A percentile compares a stretch with the other conserved stretches of the same genome.
phyloP scores from a whole-genome alignment of 805 yeast species.

The Torulaspora franciscae region DNA sequence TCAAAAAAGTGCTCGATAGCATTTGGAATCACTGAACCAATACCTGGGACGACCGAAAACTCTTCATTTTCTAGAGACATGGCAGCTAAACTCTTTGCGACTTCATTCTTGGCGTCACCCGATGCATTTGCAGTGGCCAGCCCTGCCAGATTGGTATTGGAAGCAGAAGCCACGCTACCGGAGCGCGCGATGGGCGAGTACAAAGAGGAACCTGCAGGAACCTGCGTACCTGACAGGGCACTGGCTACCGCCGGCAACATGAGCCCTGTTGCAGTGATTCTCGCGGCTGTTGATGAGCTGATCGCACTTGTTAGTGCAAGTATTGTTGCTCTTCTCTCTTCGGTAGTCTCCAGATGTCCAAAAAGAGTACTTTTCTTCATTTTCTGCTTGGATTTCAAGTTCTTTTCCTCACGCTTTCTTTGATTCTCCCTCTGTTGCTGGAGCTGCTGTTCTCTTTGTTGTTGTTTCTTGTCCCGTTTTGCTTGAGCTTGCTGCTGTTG shows the following conservation, averaged over 20 bases:
- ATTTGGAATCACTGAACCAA: conserved; percentile 42
- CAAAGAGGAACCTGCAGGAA: conserved; percentile 22
- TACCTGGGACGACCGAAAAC: conserved; percentile 38
- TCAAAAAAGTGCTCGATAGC: conserved; percentile 34
- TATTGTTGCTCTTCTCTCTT: conserved; percentile 53
- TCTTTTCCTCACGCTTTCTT: conserved; percentile 51
- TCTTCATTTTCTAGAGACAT: conserved; percentile 27
- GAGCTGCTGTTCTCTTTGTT: conserved; percentile 43
- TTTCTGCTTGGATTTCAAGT: conserved; percentile 42
- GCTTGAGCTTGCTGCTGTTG: conserved; percentile 38
- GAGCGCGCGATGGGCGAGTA: conserved; percentile 6
- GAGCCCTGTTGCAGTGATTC: conserved; percentile 36
- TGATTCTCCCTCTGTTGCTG: conserved; percentile 47
- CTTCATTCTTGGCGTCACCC: conserved; percentile 21
- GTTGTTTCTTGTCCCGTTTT: conserved; percentile 42
- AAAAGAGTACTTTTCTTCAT: conserved; percentile 58
- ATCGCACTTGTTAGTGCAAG: conserved; percentile 35
- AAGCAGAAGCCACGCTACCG: conserved; percentile 5
- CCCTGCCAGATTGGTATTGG: conserved; percentile 1
- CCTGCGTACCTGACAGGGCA: conserved; percentile 24
- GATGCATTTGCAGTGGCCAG: conserved; percentile 3
- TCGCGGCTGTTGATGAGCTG: conserved; percentile 30
- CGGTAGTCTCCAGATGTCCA: conserved; percentile 75
- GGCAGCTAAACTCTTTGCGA: conserved; percentile 27
- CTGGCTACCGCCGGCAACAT: conserved; percentile 33